Evolutionary conservation across 2,329 filamentous ascomycete species (phyloP).

Genomic region (Bertia moriformis): DNA sequence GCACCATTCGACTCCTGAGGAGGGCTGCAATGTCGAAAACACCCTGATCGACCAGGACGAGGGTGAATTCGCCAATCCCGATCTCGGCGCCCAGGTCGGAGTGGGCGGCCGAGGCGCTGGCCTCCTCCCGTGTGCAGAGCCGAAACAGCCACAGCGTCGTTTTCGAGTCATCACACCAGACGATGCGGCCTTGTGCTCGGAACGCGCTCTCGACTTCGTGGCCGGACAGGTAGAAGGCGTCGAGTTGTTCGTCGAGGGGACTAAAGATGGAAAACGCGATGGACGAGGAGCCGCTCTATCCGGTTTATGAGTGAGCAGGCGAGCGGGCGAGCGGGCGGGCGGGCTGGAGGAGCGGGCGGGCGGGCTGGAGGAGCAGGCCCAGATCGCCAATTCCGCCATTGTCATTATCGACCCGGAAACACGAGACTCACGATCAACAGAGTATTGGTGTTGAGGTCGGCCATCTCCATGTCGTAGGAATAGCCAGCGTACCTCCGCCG

Average conservation of each 20-base stretch:
- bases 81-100: no score
- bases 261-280: conserved; percentile 41
- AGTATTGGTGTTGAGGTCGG: conserved; percentile 48
- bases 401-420: no score
- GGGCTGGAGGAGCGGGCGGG: background rate
- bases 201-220: conserved; percentile 35
- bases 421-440: conserved; percentile 42
- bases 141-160: conserved; percentile 40
- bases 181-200: conserved; percentile 35
- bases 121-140: conserved; percentile 25
- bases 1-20: conserved; percentile 24
- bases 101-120: conserved; percentile 14
- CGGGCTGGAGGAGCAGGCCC: no score
- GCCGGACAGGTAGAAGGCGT: conserved; percentile 27
- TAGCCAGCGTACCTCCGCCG: no score
- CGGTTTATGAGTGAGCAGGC: conserved; percentile 3
- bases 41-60: conserved; percentile 32
- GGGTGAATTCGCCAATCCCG: conserved; percentile 25
- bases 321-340: background rate
- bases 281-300: conserved; percentile 39
- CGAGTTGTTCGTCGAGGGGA: conserved; percentile 24
- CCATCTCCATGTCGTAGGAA: conserved; percentile 49
- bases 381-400: no score
- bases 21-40: conserved; percentile 31
- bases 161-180: conserved; percentile 32